Conservation (phyloP, 192 early-diverging fungal species). For the Thamnidium elegans region DNA sequence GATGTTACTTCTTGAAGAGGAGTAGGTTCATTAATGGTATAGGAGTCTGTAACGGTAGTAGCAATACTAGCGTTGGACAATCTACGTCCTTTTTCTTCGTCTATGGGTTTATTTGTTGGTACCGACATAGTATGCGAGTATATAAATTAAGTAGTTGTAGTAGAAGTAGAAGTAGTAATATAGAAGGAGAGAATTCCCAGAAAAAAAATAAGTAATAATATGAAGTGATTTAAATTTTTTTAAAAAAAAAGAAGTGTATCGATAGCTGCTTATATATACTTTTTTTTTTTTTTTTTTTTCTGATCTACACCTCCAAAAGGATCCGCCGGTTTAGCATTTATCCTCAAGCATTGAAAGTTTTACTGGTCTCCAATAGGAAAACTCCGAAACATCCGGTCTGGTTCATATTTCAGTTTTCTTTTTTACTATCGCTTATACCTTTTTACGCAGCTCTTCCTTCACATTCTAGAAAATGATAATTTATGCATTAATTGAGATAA, state of each 20-base stretch:
- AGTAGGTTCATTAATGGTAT: conserved; percentile 4
- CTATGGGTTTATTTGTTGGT: not conserved
- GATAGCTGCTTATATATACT: not conserved
- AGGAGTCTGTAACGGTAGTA: conserved; percentile 10
- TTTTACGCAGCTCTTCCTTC: no score
- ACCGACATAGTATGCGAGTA: conserved; percentile 1
- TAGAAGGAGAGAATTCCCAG: not conserved
- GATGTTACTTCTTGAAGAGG: conserved; percentile 6
- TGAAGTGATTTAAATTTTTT: not conserved
- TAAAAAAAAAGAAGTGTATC: not conserved
- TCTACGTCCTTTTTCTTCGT: not conserved
- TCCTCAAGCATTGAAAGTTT: no score
- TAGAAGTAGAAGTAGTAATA: not conserved
- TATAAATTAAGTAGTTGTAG: not conserved
- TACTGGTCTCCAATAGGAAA: no score
- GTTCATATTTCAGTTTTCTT: no score
- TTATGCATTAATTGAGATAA: no score
- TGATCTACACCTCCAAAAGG: no score
- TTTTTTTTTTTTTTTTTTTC: no score
- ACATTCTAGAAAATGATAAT: no score
- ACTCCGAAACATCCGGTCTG: no score
- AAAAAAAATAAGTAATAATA: not conserved
- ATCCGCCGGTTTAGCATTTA: no score
- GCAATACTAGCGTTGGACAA: not conserved
- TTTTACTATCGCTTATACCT: no score